These are phyloP conservation scores for Dictyostelium discoideum DNA, from an alignment of 78 protist species.

Conservation along the genomic window DNA sequence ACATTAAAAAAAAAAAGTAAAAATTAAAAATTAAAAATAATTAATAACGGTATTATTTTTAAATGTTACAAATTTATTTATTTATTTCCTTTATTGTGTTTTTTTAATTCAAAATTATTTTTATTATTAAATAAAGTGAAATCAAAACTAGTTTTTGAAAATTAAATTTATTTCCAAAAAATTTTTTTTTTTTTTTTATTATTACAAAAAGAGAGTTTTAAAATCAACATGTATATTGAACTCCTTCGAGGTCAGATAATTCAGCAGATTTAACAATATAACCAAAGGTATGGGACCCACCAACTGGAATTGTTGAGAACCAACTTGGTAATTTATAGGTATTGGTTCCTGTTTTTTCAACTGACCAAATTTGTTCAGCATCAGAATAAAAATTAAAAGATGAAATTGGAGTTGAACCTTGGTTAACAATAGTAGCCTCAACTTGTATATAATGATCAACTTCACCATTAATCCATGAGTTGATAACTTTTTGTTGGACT, in stretches of 20 bases:
- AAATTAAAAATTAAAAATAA: too few species aligned
- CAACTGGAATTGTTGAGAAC: not conserved
- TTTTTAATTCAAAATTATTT: not conserved
- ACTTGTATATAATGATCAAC: not conserved
- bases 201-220: not conserved
- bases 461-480: constrained; percentile 22
- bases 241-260: not conserved
- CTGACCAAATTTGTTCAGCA: constrained; percentile 21
- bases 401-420: constrained; percentile 24
- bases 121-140: not conserved
- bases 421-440: constrained; percentile 4
- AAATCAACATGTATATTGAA: not conserved
- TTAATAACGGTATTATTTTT: too few species aligned
- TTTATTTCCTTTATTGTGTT: not conserved
- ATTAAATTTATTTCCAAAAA: not conserved
- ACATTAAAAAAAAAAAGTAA: too few species aligned
- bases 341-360: not conserved
- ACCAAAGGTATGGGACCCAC: not conserved
- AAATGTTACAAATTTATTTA: not conserved
- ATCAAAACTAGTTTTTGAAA: too few species aligned
- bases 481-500: not conserved
- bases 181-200: not conserved
- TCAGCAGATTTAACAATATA: not conserved
- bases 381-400: not conserved
- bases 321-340: not conserved